Evolutionary conservation across 192 early-diverging fungal species (phyloP), one percentile per base, ranked within the genome.

Genomic region (Umbelopsis isabellina): DNA sequence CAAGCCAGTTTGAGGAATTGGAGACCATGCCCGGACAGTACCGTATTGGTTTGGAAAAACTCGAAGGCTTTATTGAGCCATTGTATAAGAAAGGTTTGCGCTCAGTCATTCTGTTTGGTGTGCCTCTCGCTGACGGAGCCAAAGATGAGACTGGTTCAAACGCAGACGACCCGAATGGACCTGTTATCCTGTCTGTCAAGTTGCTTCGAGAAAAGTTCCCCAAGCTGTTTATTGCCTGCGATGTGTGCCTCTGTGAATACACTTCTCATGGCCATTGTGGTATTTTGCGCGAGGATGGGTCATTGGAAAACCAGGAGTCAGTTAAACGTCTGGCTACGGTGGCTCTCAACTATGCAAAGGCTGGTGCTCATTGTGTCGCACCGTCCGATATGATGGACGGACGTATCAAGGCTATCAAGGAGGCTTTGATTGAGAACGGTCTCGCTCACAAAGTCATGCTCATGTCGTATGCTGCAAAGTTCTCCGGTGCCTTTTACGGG

Each of bases 351-450:
- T 99, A 97, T 82, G 96, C 95, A 18, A 85, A 90, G 65, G 96
- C 96, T 3, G 97, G 96, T 46, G 93, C 93, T 49, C 93, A 97
- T 44, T 88, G 93, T 69, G 91, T 98, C 6, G 91, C 95, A 4
- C 97, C 97, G 11, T 94, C 92, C 15, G 97, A 98, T 76, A 98
- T 98, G 97, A 98, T 97, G 96, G 97, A 97, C 55, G 93, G 93
- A 46, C 88, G 97, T 66, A 92, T 99, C 76, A 82, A 87, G 64
- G 92, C 92, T 9, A 98, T 99, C 82, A 99, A 99, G 84, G 78
- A 94, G 75, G 85, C 83, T 0, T 82, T 99, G 33, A 78, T 92
- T 5, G 82, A 85, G 18, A 88, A 89, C 67, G 93, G 92, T 1
- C 75, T 95, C 16, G 87, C 88, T 20, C 86, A 91, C 75, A 89